phyloP scores from a whole-genome alignment of 2,329 filamentous ascomycete species.

The Madurella mycetomatis region DNA sequence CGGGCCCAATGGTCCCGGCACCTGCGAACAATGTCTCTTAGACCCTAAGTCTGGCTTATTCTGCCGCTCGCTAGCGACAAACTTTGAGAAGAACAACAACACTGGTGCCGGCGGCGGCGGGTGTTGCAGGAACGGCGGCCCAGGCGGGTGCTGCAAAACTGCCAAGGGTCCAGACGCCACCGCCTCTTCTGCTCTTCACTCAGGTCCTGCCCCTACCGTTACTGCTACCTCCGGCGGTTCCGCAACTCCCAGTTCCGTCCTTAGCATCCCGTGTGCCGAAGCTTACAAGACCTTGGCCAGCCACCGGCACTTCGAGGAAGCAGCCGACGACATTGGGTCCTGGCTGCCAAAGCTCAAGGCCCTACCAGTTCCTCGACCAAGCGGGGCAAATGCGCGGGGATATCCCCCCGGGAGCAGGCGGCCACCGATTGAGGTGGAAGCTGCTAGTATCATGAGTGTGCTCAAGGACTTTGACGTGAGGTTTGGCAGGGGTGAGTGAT shows the following conservation, averaged over 20 bases:
- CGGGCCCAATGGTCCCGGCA: constrained; percentile 68
- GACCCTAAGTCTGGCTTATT: constrained; percentile 79
- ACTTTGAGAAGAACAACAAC: constrained; percentile 40
- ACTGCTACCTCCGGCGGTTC: neutral
- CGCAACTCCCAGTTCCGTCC: constrained; percentile 33
- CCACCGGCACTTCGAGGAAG: constrained; percentile 70
- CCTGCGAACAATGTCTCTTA: constrained; percentile 70
- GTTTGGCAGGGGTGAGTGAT: constrained; percentile 49
- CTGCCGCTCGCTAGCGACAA: constrained; percentile 74
- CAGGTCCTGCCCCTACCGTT: constrained; percentile 9
- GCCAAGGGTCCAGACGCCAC: constrained; percentile 23
- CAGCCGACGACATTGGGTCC: constrained; percentile 66
- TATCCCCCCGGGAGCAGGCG: constrained; percentile 29
- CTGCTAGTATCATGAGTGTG: constrained; percentile 82
- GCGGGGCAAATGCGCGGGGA: constrained; percentile 27
- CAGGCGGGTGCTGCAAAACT: constrained; percentile 61
- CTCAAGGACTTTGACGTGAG: constrained; percentile 74
- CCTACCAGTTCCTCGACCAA: constrained; percentile 35
- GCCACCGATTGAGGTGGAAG: constrained; percentile 70
- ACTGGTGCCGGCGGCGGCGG: constrained; percentile 37
- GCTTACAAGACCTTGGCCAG: constrained; percentile 74
- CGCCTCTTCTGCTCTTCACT: constrained; percentile 15
- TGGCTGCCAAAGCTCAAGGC: constrained; percentile 73
- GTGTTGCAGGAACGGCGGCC: constrained; percentile 59
- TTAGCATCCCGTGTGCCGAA: constrained; percentile 69